Percentiles rank a stretch among this genome's conserved stretches.
Conservation (phyloP, 768 basidiomycete genomes). For the Daedaleopsis nitida region DNA sequence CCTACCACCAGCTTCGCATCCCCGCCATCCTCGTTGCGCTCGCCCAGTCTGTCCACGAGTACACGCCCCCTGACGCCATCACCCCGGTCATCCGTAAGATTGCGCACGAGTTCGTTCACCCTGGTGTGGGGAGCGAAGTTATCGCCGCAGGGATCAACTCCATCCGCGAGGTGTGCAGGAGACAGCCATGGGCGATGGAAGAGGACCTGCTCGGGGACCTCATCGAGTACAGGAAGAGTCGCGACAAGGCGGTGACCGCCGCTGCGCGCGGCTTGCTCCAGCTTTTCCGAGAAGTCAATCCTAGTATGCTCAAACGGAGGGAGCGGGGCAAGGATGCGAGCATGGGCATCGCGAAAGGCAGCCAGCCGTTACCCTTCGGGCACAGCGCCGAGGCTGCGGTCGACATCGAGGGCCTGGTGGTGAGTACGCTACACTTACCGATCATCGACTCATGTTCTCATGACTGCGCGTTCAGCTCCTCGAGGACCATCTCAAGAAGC, state of each 20-base stretch:
- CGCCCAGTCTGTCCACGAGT: conserved; percentile 92
- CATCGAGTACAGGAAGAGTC: conserved; percentile 92
- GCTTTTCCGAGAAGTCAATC: conserved; percentile 95
- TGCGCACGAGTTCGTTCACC: conserved; percentile 95
- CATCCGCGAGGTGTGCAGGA: conserved; percentile 89
- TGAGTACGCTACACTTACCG: conserved; percentile 39
- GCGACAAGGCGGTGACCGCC: conserved; percentile 91
- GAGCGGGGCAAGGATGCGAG: conserved; percentile 93
- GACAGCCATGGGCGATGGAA: conserved; percentile 98
- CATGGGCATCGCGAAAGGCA: conserved; percentile 68
- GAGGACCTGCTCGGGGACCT: conserved; percentile 91
- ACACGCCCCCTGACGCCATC: conserved; percentile 91
- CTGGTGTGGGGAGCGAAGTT: conserved; percentile 94
- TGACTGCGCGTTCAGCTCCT: conserved; percentile 56
- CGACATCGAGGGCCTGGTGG: conserved; percentile 88
- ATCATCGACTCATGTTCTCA: not conserved
- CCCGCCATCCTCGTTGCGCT: conserved; percentile 92
- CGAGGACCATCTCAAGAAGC: conserved; percentile 79
- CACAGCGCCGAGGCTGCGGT: conserved; percentile 72
- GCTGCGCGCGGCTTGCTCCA: conserved; percentile 86
- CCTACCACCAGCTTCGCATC: conserved; percentile 88
- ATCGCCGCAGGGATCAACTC: conserved; percentile 96
- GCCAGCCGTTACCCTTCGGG: conserved; percentile 79
- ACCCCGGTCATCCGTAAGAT: conserved; percentile 89
- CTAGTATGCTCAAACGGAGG: conserved; percentile 83